A percentile compares a stretch with the other conserved stretches of the same genome.
These are phyloP conservation scores for Nepenthes alata DNA, from an alignment of 179 eudicot species.

Conservation along the genomic window DNA sequence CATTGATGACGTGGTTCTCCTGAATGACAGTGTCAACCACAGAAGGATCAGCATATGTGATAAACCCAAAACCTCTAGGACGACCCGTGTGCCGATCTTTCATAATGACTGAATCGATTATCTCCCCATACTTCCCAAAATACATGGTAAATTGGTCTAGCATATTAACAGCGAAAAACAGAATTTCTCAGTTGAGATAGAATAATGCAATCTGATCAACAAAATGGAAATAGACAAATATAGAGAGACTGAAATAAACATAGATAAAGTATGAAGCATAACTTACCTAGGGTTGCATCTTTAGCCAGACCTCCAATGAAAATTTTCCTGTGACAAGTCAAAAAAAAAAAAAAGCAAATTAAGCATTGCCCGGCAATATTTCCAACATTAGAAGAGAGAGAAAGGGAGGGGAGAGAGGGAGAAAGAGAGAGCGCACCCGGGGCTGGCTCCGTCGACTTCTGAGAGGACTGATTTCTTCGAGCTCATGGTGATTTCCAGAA, in stretches of 20 bases:
- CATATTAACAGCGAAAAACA: too few species aligned
- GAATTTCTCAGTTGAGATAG: too few species aligned
- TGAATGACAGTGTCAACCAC: conserved; percentile 9
- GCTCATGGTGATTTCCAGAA: neutral
- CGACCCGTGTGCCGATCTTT: conserved; percentile 9
- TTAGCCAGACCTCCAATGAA: conserved; percentile 1
- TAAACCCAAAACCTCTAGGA: conserved; percentile 9
- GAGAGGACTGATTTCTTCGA: neutral
- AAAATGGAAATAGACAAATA: neutral
- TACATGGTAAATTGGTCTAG: neutral
- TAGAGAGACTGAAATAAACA: neutral
- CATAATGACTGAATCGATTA: conserved; percentile 9
- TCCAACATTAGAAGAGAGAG: neutral
- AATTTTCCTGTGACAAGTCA: neutral
- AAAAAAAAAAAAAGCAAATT: neutral
- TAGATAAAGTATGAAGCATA: neutral
- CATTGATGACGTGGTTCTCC: conserved; percentile 9
- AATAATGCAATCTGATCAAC: neutral
- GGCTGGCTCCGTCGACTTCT: conserved; percentile 3
- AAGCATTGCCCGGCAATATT: neutral
- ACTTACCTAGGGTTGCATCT: neutral
- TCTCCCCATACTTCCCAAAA: conserved; percentile 10
- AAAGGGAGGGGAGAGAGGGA: neutral
- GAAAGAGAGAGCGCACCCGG: neutral
- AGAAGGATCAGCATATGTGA: conserved; percentile 10